phyloP scores from a whole-genome alignment of 495 filamentous ascomycete genomes.

The Aspergillus kassunensis region DNA sequence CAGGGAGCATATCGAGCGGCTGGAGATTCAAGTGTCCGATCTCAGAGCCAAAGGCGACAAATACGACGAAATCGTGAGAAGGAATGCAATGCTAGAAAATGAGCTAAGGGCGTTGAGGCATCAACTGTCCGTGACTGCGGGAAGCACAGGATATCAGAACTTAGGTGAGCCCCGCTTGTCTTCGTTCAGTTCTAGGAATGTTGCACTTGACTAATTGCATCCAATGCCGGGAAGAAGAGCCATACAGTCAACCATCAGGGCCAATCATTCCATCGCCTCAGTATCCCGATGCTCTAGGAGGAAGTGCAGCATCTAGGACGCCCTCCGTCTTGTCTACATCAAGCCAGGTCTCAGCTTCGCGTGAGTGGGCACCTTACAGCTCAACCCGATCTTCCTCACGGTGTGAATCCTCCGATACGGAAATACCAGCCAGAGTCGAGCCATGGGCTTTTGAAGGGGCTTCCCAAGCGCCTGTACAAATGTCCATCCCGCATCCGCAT shows the following conservation, averaged over 20 bases:
- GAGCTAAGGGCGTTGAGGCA: constrained; percentile 46
- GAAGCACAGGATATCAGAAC: constrained; percentile 14
- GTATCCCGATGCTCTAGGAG: constrained; percentile 14
- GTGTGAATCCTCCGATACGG: constrained; percentile 20
- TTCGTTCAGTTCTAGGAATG: neutral
- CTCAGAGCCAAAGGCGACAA: constrained; percentile 44
- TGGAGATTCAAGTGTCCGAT: constrained; percentile 49
- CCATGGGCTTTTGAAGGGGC: constrained; percentile 20
- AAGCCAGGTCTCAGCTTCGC: constrained; percentile 17
- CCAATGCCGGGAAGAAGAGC: constrained; percentile 9
- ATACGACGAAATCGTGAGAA: constrained; percentile 47
- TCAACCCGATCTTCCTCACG: constrained; percentile 19
- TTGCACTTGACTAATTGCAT: neutral
- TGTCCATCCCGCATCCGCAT: constrained; percentile 12
- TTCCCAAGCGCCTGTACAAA: constrained; percentile 11
- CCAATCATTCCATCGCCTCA: constrained; percentile 18
- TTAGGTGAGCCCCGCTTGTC: constrained; percentile 11
- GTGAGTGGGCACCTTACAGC: constrained; percentile 20
- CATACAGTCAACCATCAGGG: constrained; percentile 14
- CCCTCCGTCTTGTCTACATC: constrained; percentile 19
- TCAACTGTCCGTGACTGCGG: constrained; percentile 31
- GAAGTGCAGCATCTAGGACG: constrained; percentile 17
- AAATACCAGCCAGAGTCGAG: constrained; percentile 17
- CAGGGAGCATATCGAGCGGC: constrained; percentile 54
- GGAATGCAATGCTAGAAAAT: constrained; percentile 51